phyloP scores from a whole-genome alignment of 1,284 basidiomycete genomes.

The Leccinum variabile region DNA sequence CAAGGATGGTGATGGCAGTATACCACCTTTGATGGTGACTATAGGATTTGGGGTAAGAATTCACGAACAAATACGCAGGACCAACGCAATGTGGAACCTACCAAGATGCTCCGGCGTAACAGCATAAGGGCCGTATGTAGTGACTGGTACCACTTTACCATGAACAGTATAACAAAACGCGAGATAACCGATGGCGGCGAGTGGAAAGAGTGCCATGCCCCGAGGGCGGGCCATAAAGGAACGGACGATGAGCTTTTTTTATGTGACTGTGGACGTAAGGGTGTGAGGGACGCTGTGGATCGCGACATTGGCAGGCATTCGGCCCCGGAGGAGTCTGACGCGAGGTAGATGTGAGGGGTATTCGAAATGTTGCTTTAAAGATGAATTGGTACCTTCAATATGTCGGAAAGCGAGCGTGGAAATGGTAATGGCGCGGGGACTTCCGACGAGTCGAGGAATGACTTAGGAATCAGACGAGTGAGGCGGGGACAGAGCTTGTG shows the following conservation, averaged over 20 bases:
- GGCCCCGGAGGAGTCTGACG: neutral
- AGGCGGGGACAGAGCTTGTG: too few relatives aligned
- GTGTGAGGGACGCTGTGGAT: neutral
- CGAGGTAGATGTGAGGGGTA: neutral
- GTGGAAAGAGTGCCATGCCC: conserved; percentile 26
- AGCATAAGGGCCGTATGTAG: conserved; percentile 21
- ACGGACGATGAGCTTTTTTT: neutral
- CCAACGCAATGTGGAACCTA: conserved; percentile 5
- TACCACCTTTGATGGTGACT: conserved; percentile 30
- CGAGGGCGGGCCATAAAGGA: conserved; percentile 12
- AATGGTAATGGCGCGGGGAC: too few relatives aligned
- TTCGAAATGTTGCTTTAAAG: neutral
- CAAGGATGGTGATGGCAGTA: conserved; percentile 33
- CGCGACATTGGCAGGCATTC: neutral
- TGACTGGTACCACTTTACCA: conserved; percentile 26
- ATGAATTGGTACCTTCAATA: neutral
- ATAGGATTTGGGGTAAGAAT: neutral
- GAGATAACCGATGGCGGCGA: conserved; percentile 29
- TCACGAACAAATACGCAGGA: neutral
- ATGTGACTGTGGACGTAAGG: neutral
- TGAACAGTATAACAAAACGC: conserved; percentile 33
- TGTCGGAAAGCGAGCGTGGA: too few relatives aligned
- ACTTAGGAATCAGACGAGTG: too few relatives aligned
- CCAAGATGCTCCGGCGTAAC: conserved; percentile 22
- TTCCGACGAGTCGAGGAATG: too few relatives aligned